Percentiles rank a stretch among this genome's conserved stretches.
These are phyloP conservation scores for Xylogone sp. DNA, from an alignment of 2,329 filamentous ascomycete genomes.

Conservation along the genomic window DNA sequence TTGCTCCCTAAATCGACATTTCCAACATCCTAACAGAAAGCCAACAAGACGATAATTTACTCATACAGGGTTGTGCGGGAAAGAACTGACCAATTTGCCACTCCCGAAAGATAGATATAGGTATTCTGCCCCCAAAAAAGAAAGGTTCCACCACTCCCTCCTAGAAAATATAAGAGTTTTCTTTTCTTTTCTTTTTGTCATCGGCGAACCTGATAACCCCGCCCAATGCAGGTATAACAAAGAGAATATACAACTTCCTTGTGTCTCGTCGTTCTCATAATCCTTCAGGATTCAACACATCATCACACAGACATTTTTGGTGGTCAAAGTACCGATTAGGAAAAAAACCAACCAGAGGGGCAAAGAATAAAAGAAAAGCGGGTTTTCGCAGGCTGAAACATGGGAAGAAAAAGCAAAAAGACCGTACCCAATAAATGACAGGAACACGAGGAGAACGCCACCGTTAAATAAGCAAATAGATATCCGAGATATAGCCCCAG, in stretches of 20 bases:
- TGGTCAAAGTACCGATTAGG: background rate
- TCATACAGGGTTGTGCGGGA: background rate
- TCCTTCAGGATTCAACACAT: conserved; percentile 2
- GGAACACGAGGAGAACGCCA: too few species aligned
- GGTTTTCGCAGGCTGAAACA: background rate
- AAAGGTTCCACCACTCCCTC: background rate
- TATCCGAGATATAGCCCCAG: background rate
- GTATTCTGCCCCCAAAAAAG: too few species aligned
- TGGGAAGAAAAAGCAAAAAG: background rate
- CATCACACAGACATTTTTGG: background rate
- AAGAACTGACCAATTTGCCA: background rate
- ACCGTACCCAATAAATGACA: background rate
- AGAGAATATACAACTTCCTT: conserved; percentile 11
- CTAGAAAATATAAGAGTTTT: too few species aligned
- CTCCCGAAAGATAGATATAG: too few species aligned
- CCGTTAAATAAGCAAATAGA: conserved; percentile 2
- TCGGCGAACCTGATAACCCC: conserved; percentile 2
- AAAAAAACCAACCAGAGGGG: too few species aligned
- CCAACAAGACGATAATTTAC: background rate
- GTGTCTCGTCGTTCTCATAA: conserved; percentile 13
- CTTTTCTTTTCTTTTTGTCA: background rate
- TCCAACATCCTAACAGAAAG: too few species aligned
- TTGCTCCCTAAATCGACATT: too few species aligned
- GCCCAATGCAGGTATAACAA: conserved; percentile 17
- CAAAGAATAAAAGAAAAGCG: background rate